Base-by-base conservation (phyloP, 164 flowering plant species). In the Platanus orientalis region DNA sequence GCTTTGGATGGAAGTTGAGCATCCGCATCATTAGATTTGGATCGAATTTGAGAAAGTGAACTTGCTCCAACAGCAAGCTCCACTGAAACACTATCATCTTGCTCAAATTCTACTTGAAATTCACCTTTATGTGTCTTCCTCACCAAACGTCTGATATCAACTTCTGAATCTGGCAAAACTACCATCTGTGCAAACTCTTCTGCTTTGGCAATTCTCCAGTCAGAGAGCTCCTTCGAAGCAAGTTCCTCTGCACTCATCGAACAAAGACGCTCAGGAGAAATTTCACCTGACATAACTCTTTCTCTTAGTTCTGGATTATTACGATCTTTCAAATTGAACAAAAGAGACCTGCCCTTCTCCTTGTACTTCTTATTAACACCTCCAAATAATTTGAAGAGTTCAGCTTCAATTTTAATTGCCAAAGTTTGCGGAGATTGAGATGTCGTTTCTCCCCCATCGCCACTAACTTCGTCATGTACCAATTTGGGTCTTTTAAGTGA, bases 161-260 rank as follows among this genome's bases (percentile, higher is more conserved):
- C 84, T 12, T 84, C 87, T 21, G 85, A 63, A 62, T 95, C 98
- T 6, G 92, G 97, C 75, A 95, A 77, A 66, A 95, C 98, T 23
- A 85, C 88, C 99, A 92, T 88, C 63, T 88, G 88, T 29, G 87
- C 96, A 71, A 90, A 69, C 69, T 88, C 98, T 74, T 95, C 98
- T 14, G 99, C 99, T 75, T 92, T 92, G 40, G 98, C 99, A 68
- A 85, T 87, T 52, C 99, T 85, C 98, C 99, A 95, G 77, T 92
- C 57, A 28, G 98, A 87, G 53, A 92, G 94, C 79, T 95, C 96
- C 80, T 90, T 80, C 4, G 99, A 95, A 75, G 99, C 99, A 70
- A 95, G 95, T 65, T 95, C 99, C 77, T 95, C 99, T 1, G 98
- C 91, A 19, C 92, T 84, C 99, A 95, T 95, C 7, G 89, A 75